phyloP scores from a whole-genome alignment of 2,329 filamentous ascomycete genomes.

The Neofusicoccum kwambonambiense region DNA sequence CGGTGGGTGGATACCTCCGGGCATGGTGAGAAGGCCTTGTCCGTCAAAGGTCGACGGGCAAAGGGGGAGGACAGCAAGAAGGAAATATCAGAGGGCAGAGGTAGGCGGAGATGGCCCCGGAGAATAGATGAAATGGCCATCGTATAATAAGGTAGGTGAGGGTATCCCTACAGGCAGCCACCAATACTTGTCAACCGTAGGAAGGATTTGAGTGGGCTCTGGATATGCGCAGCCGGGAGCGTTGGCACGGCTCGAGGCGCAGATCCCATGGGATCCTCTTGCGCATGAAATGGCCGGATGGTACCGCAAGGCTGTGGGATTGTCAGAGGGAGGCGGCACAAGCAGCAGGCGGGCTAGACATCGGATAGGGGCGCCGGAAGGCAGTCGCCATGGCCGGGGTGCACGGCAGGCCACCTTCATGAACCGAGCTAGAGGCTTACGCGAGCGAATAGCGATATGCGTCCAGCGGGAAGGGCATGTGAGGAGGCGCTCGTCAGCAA shows the following conservation, averaged over 20 bases:
- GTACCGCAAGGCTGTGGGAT: neutral
- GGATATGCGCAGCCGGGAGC: neutral
- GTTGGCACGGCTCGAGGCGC: neutral
- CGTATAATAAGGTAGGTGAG: neutral
- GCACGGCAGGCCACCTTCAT: neutral
- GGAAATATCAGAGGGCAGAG: neutral
- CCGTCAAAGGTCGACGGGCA: neutral
- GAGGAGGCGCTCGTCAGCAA: neutral
- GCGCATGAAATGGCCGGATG: neutral
- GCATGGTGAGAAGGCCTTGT: neutral
- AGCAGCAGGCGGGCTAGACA: neutral
- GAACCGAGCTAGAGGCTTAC: neutral
- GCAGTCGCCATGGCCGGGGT: neutral
- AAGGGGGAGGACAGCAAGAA: neutral
- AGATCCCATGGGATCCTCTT: neutral
- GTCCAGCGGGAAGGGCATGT: neutral
- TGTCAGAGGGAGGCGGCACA: neutral
- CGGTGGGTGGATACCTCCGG: slow-evolving; percentile 8
- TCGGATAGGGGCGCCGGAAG: neutral
- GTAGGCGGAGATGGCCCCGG: neutral
- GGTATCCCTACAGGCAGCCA: neutral
- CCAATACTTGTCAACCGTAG: neutral
- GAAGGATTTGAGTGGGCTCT: neutral
- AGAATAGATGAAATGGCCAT: neutral
- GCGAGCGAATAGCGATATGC: neutral